Percentiles rank a stretch among this genome's conserved stretches.
Evolutionary conservation across 192 early-diverging fungal species (phyloP).

Genomic region (Coemansia sp.): DNA sequence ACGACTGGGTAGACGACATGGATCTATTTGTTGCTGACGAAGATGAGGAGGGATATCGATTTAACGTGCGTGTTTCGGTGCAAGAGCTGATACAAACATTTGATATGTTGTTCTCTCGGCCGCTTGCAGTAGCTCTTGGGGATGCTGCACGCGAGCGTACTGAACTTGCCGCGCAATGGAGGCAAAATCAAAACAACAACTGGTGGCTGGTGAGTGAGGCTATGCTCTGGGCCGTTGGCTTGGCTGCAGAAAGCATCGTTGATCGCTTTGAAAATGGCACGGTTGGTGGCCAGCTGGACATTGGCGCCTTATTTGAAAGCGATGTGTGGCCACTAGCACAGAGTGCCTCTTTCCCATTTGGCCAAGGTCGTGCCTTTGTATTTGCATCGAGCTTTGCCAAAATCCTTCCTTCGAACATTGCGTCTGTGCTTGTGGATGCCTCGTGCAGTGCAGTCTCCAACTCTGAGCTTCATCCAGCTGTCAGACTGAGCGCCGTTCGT

Average conservation of each 20-base stretch:
- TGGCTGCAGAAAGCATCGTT: conserved; percentile 60
- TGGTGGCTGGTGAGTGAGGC: conserved; percentile 92
- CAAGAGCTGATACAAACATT: conserved; percentile 73
- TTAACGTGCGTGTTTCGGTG: conserved; percentile 82
- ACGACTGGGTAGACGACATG: conserved; percentile 81
- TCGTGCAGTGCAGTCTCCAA: conserved; percentile 67
- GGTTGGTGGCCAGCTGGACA: conserved; percentile 59
- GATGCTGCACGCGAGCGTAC: conserved; percentile 55
- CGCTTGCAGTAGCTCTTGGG: conserved; percentile 57
- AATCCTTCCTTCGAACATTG: conserved; percentile 65
- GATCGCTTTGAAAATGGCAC: conserved; percentile 52
- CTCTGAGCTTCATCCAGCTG: conserved; percentile 39
- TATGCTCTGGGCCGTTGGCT: conserved; percentile 74
- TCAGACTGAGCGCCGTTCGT: conserved; percentile 52
- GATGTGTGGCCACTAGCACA: conserved; percentile 68
- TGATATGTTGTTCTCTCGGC: conserved; percentile 47
- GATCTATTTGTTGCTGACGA: conserved; percentile 90
- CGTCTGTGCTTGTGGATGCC: conserved; percentile 73
- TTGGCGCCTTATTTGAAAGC: conserved; percentile 77
- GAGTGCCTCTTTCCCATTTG: conserved; percentile 68
- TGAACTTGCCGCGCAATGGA: conserved; percentile 56
- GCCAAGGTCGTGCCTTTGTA: conserved; percentile 87
- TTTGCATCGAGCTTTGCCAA: conserved; percentile 81
- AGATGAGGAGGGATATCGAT: conserved; percentile 84
- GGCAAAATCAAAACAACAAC: conserved; percentile 51